Evolutionary conservation across 2,329 filamentous ascomycete species (phyloP), one percentile per base, ranked within the genome.

Genomic region (Cladophialophora carrionii): DNA sequence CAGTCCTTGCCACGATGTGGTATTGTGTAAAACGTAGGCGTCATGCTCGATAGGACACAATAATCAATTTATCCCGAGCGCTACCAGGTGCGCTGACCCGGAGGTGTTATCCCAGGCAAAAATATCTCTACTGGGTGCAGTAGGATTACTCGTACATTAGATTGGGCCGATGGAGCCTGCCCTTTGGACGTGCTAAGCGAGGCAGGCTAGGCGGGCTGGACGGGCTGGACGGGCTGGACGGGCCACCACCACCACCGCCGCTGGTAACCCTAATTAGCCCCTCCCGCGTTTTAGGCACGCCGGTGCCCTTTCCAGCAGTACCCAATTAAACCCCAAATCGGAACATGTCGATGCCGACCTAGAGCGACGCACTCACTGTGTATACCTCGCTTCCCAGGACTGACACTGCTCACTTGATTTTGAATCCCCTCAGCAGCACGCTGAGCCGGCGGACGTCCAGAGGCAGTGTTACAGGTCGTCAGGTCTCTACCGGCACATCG

Each of bases 121-220:
- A 14, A 37, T 22, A 9, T 51, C 57, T n/a, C n/a, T n/a, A n/a
- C n/a, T n/a, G n/a, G n/a, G n/a, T n/a, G n/a, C n/a, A n/a, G n/a
- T 48, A 53, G 53, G 61, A 58, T 66, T 63, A 66, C 26, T 29
- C 26, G 26, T 29, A 6, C 64, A 32, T 66, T 61, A 56, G 59
- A 66, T 60, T 61, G 24, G 12, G 9, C 14, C 20, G 12, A 20
- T 5, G 43, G 22, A 29, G 53, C 2, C 17, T 22, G 20, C 20
- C 20, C 24, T 57, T 32, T 46, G 20, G 14, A 20, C 32, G 12
- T 17, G 17, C 24, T 56, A 34, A 24, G 24, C 24, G 29, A 53
- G 17, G 51, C 12, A n/a, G 46, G 46, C 14, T 29, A 6, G 26
- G 6, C 26, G 52, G 26, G 52, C 24, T n/a, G 17, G 17, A 43